Percentiles rank a stretch among this genome's conserved stretches.
phyloP scores from a whole-genome alignment of 306 rosid species.

The Lablab purpureus region DNA sequence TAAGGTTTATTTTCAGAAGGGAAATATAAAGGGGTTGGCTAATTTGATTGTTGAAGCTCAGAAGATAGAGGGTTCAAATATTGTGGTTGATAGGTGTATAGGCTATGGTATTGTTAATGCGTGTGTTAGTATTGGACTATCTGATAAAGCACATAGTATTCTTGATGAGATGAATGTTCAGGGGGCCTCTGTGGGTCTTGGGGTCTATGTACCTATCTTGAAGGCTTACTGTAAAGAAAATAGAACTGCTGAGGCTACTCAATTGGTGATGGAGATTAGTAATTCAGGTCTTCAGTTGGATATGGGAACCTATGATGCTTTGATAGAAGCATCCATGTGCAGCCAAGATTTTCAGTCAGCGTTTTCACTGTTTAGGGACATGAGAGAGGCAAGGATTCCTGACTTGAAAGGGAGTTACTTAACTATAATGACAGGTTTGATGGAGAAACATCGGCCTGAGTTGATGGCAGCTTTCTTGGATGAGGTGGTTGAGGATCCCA shows the following conservation, averaged over 20 bases:
- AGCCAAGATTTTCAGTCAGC: conserved; percentile 94
- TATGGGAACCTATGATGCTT: conserved; percentile 68
- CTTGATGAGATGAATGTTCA: conserved; percentile 79
- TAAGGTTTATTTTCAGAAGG: conserved; percentile 67
- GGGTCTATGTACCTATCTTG: conserved; percentile 87
- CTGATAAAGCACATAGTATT: conserved; percentile 83
- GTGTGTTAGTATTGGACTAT: conserved; percentile 73
- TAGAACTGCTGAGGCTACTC: conserved; percentile 85
- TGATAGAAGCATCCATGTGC: conserved; percentile 85
- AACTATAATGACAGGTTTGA: conserved; percentile 93
- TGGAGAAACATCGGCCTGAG: conserved; percentile 94
- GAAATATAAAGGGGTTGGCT: conserved; percentile 70
- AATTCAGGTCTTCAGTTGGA: conserved; percentile 81
- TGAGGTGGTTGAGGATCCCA: conserved; percentile 92
- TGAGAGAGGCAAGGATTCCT: conserved; percentile 81
- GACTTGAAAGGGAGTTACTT: conserved; percentile 89
- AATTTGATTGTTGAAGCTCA: conserved; percentile 76
- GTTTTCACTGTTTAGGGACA: conserved; percentile 80
- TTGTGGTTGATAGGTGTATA: conserved; percentile 62
- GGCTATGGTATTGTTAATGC: conserved; percentile 83
- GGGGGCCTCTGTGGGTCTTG: conserved; percentile 84
- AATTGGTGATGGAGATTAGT: conserved; percentile 82
- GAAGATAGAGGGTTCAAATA: conserved; percentile 64
- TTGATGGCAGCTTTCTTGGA: conserved; percentile 97
- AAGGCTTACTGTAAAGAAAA: conserved; percentile 89